A percentile compares a stretch with the other conserved stretches of the same genome.
These are phyloP conservation scores for Rubroboletus satanas DNA, from an alignment of 768 basidiomycete genomes.

Conservation along the genomic window DNA sequence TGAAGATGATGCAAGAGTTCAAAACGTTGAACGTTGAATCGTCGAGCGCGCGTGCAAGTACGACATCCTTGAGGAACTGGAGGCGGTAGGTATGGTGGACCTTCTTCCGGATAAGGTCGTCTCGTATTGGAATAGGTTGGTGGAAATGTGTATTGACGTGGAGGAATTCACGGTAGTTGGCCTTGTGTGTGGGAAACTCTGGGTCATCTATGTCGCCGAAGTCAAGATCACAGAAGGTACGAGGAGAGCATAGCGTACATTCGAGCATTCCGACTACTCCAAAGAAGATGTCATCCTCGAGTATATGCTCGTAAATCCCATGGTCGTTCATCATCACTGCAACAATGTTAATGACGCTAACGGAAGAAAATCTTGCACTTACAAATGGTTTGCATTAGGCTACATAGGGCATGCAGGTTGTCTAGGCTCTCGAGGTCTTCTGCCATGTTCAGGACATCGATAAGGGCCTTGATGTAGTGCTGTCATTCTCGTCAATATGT, in stretches of 20 bases:
- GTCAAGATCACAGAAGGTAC: slow-evolving; percentile 9
- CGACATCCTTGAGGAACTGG: slow-evolving; percentile 97
- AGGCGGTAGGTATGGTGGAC: slow-evolving; percentile 97
- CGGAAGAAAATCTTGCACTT: slow-evolving; percentile 29
- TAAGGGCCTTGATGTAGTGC: slow-evolving; percentile 86
- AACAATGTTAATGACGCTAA: not conserved
- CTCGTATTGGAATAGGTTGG: slow-evolving; percentile 82
- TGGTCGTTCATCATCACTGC: slow-evolving; percentile 95
- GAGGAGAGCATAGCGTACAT: slow-evolving; percentile 56
- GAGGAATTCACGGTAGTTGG: slow-evolving; percentile 94
- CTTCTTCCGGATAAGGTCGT: slow-evolving; percentile 72
- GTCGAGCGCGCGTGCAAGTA: slow-evolving; percentile 90
- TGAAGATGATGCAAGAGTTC: slow-evolving; percentile 97
- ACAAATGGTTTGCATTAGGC: slow-evolving; percentile 94
- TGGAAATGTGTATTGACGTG: slow-evolving; percentile 79
- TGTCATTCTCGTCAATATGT: slow-evolving; percentile 29
- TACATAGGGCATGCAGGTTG: slow-evolving; percentile 87
- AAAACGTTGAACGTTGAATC: slow-evolving; percentile 97
- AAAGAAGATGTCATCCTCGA: slow-evolving; percentile 88
- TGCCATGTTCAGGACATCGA: slow-evolving; percentile 79
- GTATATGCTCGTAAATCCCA: slow-evolving; percentile 88
- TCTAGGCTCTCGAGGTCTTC: slow-evolving; percentile 92
- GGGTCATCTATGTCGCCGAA: slow-evolving; percentile 70
- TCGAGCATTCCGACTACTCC: slow-evolving; percentile 96
- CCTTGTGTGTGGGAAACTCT: slow-evolving; percentile 94